phyloP scores from a whole-genome alignment of 208 protist species.

The Leishmania major region DNA sequence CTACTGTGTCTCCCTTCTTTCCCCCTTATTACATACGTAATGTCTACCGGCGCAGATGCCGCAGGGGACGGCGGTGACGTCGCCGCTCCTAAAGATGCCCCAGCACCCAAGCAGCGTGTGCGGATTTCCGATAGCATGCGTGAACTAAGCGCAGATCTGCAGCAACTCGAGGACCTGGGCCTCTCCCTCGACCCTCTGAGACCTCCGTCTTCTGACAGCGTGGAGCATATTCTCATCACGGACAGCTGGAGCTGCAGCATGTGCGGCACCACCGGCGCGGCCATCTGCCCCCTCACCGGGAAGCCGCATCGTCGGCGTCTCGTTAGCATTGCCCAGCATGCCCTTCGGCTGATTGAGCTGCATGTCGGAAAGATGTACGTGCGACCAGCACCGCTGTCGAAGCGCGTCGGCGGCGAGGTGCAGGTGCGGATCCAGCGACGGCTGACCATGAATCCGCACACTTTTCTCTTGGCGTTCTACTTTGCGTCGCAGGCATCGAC shows the following conservation, averaged over 20 bases:
- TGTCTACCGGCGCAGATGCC: neutral
- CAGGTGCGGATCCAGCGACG: slow-evolving; percentile 63
- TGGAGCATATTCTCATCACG: slow-evolving; percentile 79
- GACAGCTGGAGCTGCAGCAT: slow-evolving; percentile 65
- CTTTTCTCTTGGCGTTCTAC: slow-evolving; percentile 75
- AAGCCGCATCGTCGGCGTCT: slow-evolving; percentile 73
- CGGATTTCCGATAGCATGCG: slow-evolving; percentile 39
- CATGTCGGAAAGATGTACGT: slow-evolving; percentile 54
- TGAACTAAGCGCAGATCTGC: slow-evolving; percentile 37
- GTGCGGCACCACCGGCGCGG: slow-evolving; percentile 39
- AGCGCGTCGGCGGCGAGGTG: slow-evolving; percentile 60
- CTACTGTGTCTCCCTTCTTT: neutral
- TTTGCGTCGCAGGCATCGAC: slow-evolving; percentile 41
- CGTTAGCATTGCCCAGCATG: slow-evolving; percentile 58
- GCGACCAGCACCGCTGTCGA: slow-evolving; percentile 50
- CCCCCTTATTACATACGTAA: neutral
- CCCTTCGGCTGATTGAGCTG: slow-evolving; percentile 60
- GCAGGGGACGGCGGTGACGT: neutral
- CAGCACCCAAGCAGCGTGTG: slow-evolving; percentile 7
- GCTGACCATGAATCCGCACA: slow-evolving; percentile 70
- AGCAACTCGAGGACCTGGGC: slow-evolving; percentile 54
- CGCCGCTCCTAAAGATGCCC: neutral
- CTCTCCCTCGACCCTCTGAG: slow-evolving; percentile 43
- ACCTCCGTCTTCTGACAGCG: slow-evolving; percentile 33
- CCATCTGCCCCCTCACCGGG: slow-evolving; percentile 55